phyloP scores from a whole-genome alignment of 192 early-diverging fungal species.

The Coemansia sp. region DNA sequence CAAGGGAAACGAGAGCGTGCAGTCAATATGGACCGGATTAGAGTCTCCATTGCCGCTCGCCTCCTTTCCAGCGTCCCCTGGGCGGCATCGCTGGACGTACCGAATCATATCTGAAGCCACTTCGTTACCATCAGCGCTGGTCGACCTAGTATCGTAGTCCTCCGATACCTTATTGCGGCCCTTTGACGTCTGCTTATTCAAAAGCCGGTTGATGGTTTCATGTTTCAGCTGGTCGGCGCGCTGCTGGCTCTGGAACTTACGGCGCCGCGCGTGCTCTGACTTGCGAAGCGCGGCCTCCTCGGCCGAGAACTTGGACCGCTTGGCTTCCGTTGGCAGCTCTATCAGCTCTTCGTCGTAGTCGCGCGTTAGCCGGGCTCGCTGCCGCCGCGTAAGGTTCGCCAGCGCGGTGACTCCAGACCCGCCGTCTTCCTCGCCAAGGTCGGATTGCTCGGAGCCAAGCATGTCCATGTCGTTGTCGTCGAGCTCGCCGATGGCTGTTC shows the following conservation, averaged over 20 bases:
- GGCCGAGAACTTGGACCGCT: slow-evolving; percentile 66
- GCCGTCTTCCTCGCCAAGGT: slow-evolving; percentile 15
- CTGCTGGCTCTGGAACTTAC: slow-evolving; percentile 80
- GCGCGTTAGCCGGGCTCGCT: slow-evolving; percentile 67
- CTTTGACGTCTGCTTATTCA: slow-evolving; percentile 82
- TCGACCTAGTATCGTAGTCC: slow-evolving; percentile 56
- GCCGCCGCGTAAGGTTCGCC: slow-evolving; percentile 66
- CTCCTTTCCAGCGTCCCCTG: not conserved
- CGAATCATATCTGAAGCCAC: slow-evolving; percentile 14
- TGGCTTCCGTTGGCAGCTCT: slow-evolving; percentile 69
- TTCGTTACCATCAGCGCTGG: slow-evolving; percentile 36
- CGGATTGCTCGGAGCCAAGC: slow-evolving; percentile 2
- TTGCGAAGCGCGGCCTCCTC: slow-evolving; percentile 72
- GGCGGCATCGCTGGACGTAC: slow-evolving; percentile 26
- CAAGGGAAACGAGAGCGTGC: slow-evolving; percentile 18
- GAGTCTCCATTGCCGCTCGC: not conserved
- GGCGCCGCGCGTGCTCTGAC: slow-evolving; percentile 73
- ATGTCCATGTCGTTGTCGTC: slow-evolving; percentile 7
- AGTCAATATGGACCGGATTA: slow-evolving; percentile 16
- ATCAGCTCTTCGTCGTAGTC: slow-evolving; percentile 65
- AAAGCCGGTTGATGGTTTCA: slow-evolving; percentile 79
- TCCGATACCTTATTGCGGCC: slow-evolving; percentile 64
- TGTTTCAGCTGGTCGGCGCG: slow-evolving; percentile 72
- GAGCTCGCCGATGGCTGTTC: not conserved
- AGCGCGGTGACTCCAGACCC: not conserved